These are phyloP conservation scores for Whalleya microplaca DNA, from an alignment of 2,329 filamentous ascomycete species.

Conservation along the genomic window DNA sequence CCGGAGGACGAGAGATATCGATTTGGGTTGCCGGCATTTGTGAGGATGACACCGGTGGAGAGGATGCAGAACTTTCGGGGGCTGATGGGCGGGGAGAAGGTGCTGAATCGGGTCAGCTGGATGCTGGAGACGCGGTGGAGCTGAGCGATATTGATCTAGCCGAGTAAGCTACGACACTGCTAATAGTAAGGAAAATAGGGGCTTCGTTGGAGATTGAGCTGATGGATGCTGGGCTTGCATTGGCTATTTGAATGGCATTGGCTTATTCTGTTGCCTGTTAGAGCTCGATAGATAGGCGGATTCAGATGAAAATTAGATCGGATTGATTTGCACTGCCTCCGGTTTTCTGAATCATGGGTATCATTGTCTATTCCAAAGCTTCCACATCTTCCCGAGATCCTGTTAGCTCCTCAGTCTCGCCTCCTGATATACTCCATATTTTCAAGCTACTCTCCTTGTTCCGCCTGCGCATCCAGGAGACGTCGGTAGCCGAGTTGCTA, in stretches of 20 bases:
- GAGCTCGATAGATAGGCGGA: background rate
- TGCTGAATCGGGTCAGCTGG: slow-evolving; percentile 55
- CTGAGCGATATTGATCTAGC: slow-evolving; percentile 24
- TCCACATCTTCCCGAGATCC: background rate
- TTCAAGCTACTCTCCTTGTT: slow-evolving; percentile 50
- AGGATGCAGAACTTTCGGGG: slow-evolving; percentile 53
- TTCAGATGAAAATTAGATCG: background rate
- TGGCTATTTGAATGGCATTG: background rate
- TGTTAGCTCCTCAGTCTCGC: slow-evolving; percentile 8
- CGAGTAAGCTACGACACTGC: slow-evolving; percentile 4
- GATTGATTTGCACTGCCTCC: background rate
- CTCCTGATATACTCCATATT: slow-evolving; percentile 45
- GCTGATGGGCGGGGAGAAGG: slow-evolving; percentile 56
- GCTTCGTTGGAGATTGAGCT: background rate
- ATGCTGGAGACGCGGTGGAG: slow-evolving; percentile 57
- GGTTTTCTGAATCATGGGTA: slow-evolving; percentile 15
- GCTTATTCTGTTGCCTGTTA: background rate
- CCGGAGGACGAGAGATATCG: slow-evolving; percentile 14
- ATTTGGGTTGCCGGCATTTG: slow-evolving; percentile 57
- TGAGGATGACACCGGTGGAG: slow-evolving; percentile 57
- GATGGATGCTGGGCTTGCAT: background rate
- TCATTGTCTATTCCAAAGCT: slow-evolving; percentile 10
- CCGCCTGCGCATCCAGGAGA: slow-evolving; percentile 32
- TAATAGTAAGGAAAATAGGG: background rate
- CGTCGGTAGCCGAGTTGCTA: background rate